Conservation (phyloP, 495 filamentous ascomycete genomes). For the Daldinia bambusicola region DNA sequence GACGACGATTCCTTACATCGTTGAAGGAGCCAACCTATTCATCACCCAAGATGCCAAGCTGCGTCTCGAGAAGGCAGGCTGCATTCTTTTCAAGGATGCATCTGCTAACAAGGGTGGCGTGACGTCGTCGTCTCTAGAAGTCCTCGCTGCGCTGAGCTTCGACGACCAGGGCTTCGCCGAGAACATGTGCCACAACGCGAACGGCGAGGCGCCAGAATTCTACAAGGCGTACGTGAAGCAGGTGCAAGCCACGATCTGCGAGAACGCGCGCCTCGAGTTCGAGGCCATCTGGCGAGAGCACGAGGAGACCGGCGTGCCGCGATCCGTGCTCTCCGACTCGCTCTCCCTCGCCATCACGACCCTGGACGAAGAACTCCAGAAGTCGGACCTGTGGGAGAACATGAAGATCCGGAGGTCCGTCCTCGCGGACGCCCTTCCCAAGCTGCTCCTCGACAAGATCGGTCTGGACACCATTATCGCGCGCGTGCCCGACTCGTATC, state of each 20-base stretch:
- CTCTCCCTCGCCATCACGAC: conserved; percentile 91
- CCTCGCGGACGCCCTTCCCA: conserved; percentile 85
- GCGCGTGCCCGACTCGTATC: conserved; percentile 90
- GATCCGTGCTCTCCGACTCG: conserved; percentile 87
- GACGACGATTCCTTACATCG: conserved; percentile 87
- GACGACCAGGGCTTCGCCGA: conserved; percentile 86
- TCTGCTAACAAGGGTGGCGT: conserved; percentile 99
- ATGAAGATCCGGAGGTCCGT: conserved; percentile 78
- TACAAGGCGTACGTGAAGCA: conserved; percentile 92
- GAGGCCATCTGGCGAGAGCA: conserved; percentile 98
- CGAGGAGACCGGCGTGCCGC: conserved; percentile 77
- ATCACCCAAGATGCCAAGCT: conserved; percentile 99
- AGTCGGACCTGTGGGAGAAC: conserved; percentile 91
- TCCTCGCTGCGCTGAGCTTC: conserved; percentile 92
- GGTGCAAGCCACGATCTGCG: conserved; percentile 87
- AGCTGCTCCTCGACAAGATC: conserved; percentile 85
- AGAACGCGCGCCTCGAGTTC: conserved; percentile 92
- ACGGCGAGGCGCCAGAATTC: conserved; percentile 85
- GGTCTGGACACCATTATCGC: conserved; percentile 86
- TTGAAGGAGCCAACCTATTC: conserved; percentile 98
- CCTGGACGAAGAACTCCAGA: conserved; percentile 93
- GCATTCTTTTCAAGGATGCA: conserved; percentile 95
- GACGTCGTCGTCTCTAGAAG: conserved; percentile 96
- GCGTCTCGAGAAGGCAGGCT: conserved; percentile 90
- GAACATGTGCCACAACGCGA: conserved; percentile 88